Conservation (phyloP, 192 early-diverging fungal genomes). For the Coemansia sp. region DNA sequence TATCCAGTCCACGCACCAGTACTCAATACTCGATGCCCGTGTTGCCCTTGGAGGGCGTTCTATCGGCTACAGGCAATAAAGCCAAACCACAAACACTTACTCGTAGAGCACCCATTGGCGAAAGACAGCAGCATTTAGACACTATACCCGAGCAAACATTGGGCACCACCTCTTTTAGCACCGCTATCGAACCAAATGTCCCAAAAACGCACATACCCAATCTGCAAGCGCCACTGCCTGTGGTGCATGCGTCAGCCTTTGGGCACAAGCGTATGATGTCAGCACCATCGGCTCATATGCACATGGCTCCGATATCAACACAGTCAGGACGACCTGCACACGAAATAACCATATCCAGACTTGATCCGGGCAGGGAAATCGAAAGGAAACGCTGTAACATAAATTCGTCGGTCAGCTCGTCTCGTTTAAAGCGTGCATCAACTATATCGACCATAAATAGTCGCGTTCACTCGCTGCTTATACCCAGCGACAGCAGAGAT, state of each 20-base stretch:
- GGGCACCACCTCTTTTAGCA: not conserved
- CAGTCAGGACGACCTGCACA: no score
- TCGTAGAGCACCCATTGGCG: not conserved
- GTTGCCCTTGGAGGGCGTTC: no score
- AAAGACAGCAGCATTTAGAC: not conserved
- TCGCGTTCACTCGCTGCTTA: constrained; percentile 8
- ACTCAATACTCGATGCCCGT: no score
- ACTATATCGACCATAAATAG: constrained; percentile 18
- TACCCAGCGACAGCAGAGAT: not conserved
- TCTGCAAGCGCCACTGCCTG: constrained; percentile 5
- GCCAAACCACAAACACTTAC: not conserved
- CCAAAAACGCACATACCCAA: not conserved
- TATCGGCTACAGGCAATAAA: not conserved
- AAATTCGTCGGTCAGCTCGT: no score
- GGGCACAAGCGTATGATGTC: constrained; percentile 9
- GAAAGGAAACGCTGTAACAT: no score
- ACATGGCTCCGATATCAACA: not conserved
- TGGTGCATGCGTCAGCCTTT: not conserved
- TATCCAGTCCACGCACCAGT: not conserved
- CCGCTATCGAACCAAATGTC: not conserved
- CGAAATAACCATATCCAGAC: no score
- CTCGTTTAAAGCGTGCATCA: constrained; percentile 20
- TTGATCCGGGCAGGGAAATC: no score
- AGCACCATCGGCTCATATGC: not conserved
- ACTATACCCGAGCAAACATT: not conserved